phyloP scores from a whole-genome alignment of 306 rosid species.

The Fragaria vesca region DNA sequence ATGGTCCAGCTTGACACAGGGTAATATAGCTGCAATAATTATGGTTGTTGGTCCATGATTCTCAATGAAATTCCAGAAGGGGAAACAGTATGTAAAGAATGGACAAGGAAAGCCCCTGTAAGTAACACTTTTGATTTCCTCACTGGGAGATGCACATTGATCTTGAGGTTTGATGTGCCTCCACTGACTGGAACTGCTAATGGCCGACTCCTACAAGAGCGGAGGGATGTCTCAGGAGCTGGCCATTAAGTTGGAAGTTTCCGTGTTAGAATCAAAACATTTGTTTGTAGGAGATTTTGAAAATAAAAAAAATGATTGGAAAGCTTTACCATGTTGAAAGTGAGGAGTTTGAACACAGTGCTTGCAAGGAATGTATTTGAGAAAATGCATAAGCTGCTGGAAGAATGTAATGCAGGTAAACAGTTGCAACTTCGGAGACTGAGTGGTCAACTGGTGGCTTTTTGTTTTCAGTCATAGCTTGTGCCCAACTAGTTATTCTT shows the following conservation, averaged over 20 bases:
- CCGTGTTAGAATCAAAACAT: neutral
- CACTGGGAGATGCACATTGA: neutral
- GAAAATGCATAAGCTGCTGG: neutral
- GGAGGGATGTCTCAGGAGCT: neutral
- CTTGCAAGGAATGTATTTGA: neutral
- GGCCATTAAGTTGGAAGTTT: neutral
- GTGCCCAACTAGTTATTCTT: neutral
- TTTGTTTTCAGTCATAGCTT: neutral
- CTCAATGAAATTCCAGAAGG: neutral
- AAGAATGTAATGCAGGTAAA: neutral
- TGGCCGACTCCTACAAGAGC: neutral
- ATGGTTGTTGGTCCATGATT: neutral
- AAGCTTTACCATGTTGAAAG: neutral
- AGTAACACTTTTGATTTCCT: neutral
- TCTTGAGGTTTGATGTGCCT: neutral
- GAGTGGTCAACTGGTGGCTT: neutral
- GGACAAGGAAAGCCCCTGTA: neutral
- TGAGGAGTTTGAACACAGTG: neutral
- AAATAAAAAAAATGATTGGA: neutral
- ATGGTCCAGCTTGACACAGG: neutral
- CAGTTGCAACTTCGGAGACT: no score
- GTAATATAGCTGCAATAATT: neutral
- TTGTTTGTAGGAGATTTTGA: no score
- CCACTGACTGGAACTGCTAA: no score
- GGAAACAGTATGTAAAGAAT: neutral